Conservation (phyloP, 441 rosid genomes). For the Theobroma grandiflorum region DNA sequence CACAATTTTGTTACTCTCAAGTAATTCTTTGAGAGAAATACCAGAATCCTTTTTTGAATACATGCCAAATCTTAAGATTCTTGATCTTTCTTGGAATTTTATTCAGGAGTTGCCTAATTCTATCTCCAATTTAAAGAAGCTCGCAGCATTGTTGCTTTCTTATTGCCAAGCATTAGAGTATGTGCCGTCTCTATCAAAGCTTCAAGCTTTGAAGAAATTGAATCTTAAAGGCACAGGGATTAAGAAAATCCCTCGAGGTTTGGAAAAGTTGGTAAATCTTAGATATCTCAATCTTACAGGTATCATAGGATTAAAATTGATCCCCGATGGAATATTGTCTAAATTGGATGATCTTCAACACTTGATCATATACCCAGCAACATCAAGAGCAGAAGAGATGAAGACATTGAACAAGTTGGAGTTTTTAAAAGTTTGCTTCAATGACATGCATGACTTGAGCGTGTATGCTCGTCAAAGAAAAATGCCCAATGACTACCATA, state of each 20-base stretch:
- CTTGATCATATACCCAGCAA: neutral
- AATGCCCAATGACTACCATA: neutral
- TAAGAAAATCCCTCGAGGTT: neutral
- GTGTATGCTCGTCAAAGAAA: neutral
- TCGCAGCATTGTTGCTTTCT: neutral
- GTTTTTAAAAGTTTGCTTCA: neutral
- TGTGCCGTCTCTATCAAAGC: neutral
- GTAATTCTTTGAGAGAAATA: constrained; percentile 32
- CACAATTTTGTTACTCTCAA: neutral
- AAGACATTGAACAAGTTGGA: neutral
- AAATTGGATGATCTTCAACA: neutral
- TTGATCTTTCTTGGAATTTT: constrained; percentile 20
- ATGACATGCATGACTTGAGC: neutral
- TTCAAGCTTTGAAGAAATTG: neutral
- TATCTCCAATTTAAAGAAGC: neutral
- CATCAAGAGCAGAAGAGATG: neutral
- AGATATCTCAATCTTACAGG: neutral
- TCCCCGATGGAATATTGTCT: neutral
- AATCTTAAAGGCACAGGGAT: neutral
- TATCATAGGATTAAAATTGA: neutral
- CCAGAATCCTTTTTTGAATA: constrained; percentile 17
- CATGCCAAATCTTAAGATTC: constrained; percentile 20
- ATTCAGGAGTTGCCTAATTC: neutral
- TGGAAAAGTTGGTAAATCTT: neutral
- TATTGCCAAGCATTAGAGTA: neutral